Conservation (phyloP, 306 rosid species). For the Vigna nakashimae region DNA sequence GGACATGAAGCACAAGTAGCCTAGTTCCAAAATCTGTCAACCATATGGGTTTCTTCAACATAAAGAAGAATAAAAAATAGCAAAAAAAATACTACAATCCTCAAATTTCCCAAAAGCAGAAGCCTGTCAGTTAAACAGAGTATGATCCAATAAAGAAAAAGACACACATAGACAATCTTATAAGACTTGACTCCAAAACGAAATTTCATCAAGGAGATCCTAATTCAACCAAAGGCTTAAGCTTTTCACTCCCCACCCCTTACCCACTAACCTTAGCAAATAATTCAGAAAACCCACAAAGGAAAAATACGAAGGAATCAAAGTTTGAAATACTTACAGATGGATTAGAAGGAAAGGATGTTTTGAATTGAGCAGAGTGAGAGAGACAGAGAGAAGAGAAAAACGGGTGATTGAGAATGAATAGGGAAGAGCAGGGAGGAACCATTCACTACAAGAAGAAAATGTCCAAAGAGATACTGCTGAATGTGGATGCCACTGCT, state of each 20-base stretch:
- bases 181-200: constrained; percentile 5
- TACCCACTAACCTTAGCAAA: constrained; percentile 1
- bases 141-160: background rate
- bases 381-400: background rate
- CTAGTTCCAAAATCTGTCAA: background rate
- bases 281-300: background rate
- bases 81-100: background rate
- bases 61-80: background rate
- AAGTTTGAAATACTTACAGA: constrained; percentile 48
- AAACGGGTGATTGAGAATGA: constrained; percentile 8
- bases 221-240: constrained; percentile 3
- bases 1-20: background rate
- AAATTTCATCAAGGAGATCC: constrained; percentile 15
- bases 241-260: background rate
- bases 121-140: background rate
- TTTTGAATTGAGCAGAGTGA: background rate
- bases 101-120: constrained; percentile 21
- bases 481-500: constrained; percentile 25
- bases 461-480: constrained; percentile 18
- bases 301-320: background rate
- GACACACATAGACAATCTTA: background rate
- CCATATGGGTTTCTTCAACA: constrained; percentile 12
- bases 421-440: background rate
- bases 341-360: background rate
- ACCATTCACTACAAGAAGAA: constrained; percentile 15